Evolutionary conservation across 371 early-diverging fungal genomes (phyloP).

Genomic region (Rhizopus arrhizus): DNA sequence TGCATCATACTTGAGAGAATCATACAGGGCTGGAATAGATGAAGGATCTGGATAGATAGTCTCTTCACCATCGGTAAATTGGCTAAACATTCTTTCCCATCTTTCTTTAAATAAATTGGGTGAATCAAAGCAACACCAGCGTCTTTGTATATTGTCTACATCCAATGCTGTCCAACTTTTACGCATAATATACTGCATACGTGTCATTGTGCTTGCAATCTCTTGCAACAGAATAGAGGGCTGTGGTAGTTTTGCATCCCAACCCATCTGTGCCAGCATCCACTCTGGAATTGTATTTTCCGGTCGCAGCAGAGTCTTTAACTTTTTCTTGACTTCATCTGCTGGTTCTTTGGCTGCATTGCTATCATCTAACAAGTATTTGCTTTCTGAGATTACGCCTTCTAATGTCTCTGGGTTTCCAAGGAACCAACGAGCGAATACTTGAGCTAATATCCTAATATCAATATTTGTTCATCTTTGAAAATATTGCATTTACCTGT

Average conservation of each 20-base stretch:
- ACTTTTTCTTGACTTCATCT: conserved; percentile 80
- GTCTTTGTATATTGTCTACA: conserved; percentile 61
- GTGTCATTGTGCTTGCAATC: conserved; percentile 69
- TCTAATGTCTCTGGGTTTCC: conserved; percentile 59
- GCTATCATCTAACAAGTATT: conserved; percentile 93
- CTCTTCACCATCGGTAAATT: conserved; percentile 59
- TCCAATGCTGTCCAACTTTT: conserved; percentile 67
- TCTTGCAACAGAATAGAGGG: conserved; percentile 71
- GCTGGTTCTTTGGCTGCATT: conserved; percentile 93
- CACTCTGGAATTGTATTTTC: conserved; percentile 53
- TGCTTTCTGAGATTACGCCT: conserved; percentile 70
- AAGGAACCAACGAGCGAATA: conserved; percentile 79
- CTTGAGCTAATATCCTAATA: conserved; percentile 51
- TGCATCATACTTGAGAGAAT: conserved; percentile 94
- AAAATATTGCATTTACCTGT: conserved; percentile 42
- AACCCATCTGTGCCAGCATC: conserved; percentile 44
- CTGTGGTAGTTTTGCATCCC: conserved; percentile 61
- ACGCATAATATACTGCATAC: conserved; percentile 77
- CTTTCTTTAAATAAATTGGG: conserved; percentile 83
- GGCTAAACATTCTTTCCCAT: conserved; percentile 93
- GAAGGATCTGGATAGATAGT: conserved; percentile 70
- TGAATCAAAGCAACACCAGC: conserved; percentile 84
- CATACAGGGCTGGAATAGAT: conserved; percentile 92
- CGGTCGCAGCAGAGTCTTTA: conserved; percentile 60
- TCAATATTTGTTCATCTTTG: too few species aligned